Base-by-base conservation (phyloP, 441 rosid species). In the Populus trichocarpa region DNA sequence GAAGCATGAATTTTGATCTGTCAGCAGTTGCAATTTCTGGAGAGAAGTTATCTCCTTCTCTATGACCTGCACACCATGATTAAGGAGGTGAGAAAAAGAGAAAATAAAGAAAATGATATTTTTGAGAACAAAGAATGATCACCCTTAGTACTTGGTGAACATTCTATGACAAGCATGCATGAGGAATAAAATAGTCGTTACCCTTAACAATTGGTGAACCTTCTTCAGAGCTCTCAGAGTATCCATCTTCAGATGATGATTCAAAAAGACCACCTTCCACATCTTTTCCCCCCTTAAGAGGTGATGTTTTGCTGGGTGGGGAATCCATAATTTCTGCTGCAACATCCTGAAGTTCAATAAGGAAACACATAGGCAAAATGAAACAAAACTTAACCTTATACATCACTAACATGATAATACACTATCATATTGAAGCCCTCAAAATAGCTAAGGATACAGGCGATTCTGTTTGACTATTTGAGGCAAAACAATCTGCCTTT, bases 211-310 rank as follows among this genome's bases (percentile, higher is more conserved):
- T 74, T 53, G 85, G 86, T 53, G 83, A 88, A 82, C 84, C 90
- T 63, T 90, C 93, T 78, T 75, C 86, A 73, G 81, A 79, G 80
- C 88, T 85, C 76, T 82, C 87, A 53, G 90, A 81, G 68, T 82
- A 85, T 72, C 77, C 79, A 79, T 88, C 92, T 67, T 88, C 93
- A 78, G 90, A 85, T 30, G 89, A 86, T 42, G 90, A 87, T 79
- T 83, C 83, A 72, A 85, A 75, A 65, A 83, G 84, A 69, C 75
- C 74, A 72, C 78, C 80, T 70, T 82, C 86, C 83, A 79, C 79
- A 42, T 80, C 88, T 42, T 83, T 76, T 69, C 73, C 80, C 77
- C 72, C 76, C 77, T 71, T 81, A 35, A 59, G 61, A 70, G 87
- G 85, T 66, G 84, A 84, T 71, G 75, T 63, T 68, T 83, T 81